Evolutionary conservation across 768 basidiomycete genomes (phyloP).

Genomic region (Mycena olivaceomarginata): DNA sequence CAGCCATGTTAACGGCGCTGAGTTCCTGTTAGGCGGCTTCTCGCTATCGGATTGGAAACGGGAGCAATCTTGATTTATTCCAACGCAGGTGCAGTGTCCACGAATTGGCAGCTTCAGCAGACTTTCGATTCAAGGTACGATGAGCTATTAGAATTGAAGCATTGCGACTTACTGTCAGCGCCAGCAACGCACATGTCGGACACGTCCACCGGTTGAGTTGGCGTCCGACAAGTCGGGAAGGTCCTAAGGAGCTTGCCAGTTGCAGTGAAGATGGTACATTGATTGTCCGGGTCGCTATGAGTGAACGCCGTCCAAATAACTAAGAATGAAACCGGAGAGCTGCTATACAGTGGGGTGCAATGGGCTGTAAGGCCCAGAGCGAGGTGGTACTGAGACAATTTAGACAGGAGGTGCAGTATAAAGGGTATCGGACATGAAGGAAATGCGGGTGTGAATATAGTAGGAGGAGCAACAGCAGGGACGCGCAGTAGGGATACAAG

Average conservation of each 20-base stretch:
- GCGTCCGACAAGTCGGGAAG: slow-evolving; percentile 68
- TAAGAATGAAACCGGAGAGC: slow-evolving; percentile 62
- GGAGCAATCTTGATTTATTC: slow-evolving; percentile 84
- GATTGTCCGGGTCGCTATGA: slow-evolving; percentile 72
- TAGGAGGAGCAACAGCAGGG: slow-evolving; percentile 56
- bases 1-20: slow-evolving; percentile 4
- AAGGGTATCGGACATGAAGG: slow-evolving; percentile 81
- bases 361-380: slow-evolving; percentile 64
- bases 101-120: slow-evolving; percentile 68
- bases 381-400: slow-evolving; percentile 80
- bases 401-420: slow-evolving; percentile 69
- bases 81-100: slow-evolving; percentile 51
- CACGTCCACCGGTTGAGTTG: slow-evolving; percentile 91
- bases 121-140: slow-evolving; percentile 73
- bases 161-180: slow-evolving; percentile 24
- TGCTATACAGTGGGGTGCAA: slow-evolving; percentile 84
- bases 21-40: slow-evolving; percentile 61
- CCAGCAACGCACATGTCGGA: slow-evolving; percentile 83
- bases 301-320: slow-evolving; percentile 66
- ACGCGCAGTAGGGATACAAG: slow-evolving; percentile 90
- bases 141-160: neutral
- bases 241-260: slow-evolving; percentile 80
- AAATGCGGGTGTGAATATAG: slow-evolving; percentile 72
- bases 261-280: slow-evolving; percentile 96
- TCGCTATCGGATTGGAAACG: slow-evolving; percentile 92